Base-by-base conservation (phyloP, 2,329 filamentous ascomycete species). In the Colletotrichum sp. region DNA sequence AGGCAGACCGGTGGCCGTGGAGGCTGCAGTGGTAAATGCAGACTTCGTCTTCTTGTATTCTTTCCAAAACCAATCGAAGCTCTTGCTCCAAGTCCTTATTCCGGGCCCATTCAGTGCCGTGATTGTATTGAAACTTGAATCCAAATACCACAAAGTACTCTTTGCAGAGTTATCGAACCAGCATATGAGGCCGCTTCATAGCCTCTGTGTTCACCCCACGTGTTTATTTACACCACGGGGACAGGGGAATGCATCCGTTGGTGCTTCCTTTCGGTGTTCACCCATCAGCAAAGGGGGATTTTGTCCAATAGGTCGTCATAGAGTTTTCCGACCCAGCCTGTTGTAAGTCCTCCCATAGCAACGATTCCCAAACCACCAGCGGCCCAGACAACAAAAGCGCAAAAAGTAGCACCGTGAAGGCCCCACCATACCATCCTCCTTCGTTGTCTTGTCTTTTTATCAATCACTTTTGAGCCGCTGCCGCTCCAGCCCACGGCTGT, bases 351-450 rank as follows among this genome's bases (percentile, higher is more conserved):
- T 2, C 90, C 94, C 77, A 91, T 89, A 4, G 93, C 95, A 10
- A 98, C 92, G 18, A 98, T 88, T 0, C 94, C 95, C 39, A 98
- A 84, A 0, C 95, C 94, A 5, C 96, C 96, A 0, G 93, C 92
- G 68, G 96, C 91, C 96, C 96, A 98, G n/a, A 96, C 71, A 0
- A 86, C 89, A 9, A 92, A 89, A 4, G 93, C 83, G 0, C 89
- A 84, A 0, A 89, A 87, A 1, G 91, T 90, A 69, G 92, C 83
- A 0, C 89, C 93, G 81, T 98, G 95, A 71, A 98, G 89, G 3
- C 88, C 84, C 86, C 95, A 92, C 92, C 94, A 94, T 80, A 91
- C 91, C 81, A 92, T 89, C 82, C 93, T 92, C 82, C 90, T 89
- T 75, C 87, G 86, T 77, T 89, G 83, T 66, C 89, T 87, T 44